Base-by-base conservation (phyloP, 192 early-diverging fungal species). In the Linnemannia schmuckeri region DNA sequence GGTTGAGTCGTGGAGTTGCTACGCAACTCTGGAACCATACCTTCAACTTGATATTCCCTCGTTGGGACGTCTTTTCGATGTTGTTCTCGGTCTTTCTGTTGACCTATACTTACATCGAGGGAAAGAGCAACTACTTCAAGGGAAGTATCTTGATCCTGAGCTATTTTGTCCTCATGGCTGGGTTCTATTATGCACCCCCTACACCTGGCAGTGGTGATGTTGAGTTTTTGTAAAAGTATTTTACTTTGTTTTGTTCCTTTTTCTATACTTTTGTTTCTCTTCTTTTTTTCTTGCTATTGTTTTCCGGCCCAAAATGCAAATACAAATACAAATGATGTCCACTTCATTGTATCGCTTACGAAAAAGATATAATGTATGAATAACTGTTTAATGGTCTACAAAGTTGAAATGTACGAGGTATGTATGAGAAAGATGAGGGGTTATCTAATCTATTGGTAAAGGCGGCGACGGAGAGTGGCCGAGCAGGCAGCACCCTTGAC, bases 41-140 rank as follows among this genome's bases (percentile, higher is more conserved):
- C 10, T 90, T 85, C 42, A 90, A 88, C 54, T 37, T 90, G 52
- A 66, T 90, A 70, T 90, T 90, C 52, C 85, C 80, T 3, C 79
- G 87, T 7, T 90, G 89, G 89, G 89, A 90, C 68, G 89, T 88
- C 47, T 83, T 90, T 75, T 66, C 83, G 27, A 88, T 90, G 75
- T 68, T 90, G 70, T 90, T 90, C 30, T 90, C 89, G 52, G 93
- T 95, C 54, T 94, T 95, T 83, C 85, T 96, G 78, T 91, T 97
- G 70, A 97, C 96, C 17, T 98, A 98, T 81, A 95, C 98, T 24
- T 98, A 97, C 89, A 95, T 96, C 76, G 98, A 99, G 89, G 97
- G 97, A 82, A 98, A 96, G 88, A 91, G 93, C 69, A 98, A 99
- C 89, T 98, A 99, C 90, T 99, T 99, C 88, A 98, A 99, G 90